Evolutionary conservation across 1,284 basidiomycete genomes (phyloP), one percentile per base, ranked within the genome.

Genomic region (Volvariella volvacea): DNA sequence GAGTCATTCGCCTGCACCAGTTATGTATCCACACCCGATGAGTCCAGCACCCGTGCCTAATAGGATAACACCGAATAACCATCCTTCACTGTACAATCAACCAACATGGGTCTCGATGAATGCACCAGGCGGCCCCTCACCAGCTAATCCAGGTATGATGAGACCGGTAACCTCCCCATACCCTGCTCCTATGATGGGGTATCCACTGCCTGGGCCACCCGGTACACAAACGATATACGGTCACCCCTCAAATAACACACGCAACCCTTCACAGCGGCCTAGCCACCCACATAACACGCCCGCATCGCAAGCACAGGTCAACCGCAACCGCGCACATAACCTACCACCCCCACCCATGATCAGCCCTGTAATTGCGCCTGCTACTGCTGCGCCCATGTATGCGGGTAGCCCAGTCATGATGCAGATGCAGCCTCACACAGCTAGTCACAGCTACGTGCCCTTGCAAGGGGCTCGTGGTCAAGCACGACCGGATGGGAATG

Each of bases 281-380:
- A 15, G 7, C 6, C 34, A 36, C 14, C 16, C 68, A 60, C 44
- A 72, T 75, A 61, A 72, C 72, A 42, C 63, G 65, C 36, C 67
- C 66, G 46, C 71, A 67, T 48, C 47, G 73, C n/a, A 67, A 30
- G 58, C 63, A 16, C 62, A 59, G 40, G 50, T 43, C 2, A 70
- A 65, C 38, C 77, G 76, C 38, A 74, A 70, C 32, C 72, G 72
- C 22, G 67, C 62, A 6, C 25, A 12, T 28, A 28, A 28, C 25
- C 25, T 28, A 12, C 25, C 12, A 28, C 25, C 25, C 25, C 25
- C 56, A 64, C 63, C 57, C 20, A 52, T 84, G 60, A 75, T 85
- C 62, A 87, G 83, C 56, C 85, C 85, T n/a, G 74, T 73, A 12
- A 69, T 86, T 65, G 61, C 74, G 31, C 78, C 78, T 56, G 71